Evolutionary conservation across 2,329 filamentous ascomycete genomes (phyloP).

Genomic region (Acephala macrosclerotiorum): DNA sequence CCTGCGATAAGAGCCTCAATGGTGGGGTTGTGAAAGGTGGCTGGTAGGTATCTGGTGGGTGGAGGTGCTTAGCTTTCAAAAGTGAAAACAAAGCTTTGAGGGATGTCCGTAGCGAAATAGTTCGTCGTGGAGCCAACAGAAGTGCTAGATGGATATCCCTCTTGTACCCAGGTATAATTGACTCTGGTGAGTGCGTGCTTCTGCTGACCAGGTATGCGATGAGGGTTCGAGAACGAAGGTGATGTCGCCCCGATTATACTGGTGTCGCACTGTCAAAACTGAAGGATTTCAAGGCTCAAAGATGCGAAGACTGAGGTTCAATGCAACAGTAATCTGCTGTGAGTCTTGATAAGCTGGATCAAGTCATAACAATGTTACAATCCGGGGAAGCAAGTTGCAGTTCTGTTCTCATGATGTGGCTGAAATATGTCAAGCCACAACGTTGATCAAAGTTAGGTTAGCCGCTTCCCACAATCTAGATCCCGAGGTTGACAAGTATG

Average conservation of each 20-base stretch:
- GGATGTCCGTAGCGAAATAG: neutral
- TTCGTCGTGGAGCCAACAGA: neutral
- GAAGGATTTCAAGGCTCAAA: neutral
- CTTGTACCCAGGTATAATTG: neutral
- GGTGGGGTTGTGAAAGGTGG: conserved; percentile 2
- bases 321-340: neutral
- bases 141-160: neutral
- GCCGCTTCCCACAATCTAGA: neutral
- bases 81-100: conserved; percentile 2
- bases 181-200: neutral
- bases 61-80: conserved; percentile 2
- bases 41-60: neutral
- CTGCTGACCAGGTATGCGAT: conserved; percentile 1
- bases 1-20: neutral
- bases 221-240: neutral
- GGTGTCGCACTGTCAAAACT: neutral
- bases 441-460: conserved; percentile 4
- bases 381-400: conserved; percentile 8
- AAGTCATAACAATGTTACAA: neutral
- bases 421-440: conserved; percentile 14
- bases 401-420: conserved; percentile 24
- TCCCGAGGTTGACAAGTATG: neutral
- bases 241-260: neutral
- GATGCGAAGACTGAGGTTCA: neutral
- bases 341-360: neutral